These are phyloP conservation scores for Colletotrichum orbiculare DNA, from an alignment of 2,329 filamentous ascomycete genomes.

Conservation along the genomic window DNA sequence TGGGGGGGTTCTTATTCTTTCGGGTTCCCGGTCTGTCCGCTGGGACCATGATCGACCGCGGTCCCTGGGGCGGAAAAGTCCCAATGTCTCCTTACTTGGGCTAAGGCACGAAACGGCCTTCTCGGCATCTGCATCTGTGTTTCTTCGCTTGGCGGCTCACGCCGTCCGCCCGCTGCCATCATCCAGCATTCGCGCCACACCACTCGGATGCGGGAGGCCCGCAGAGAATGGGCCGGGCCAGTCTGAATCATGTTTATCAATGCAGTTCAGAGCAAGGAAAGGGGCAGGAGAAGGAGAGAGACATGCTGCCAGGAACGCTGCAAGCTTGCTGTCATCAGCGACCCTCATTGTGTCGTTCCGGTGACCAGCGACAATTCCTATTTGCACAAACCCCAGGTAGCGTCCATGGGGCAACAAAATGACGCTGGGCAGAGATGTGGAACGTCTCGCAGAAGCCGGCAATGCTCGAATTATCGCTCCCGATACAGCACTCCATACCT, in stretches of 20 bases:
- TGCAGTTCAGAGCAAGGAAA: constrained; percentile 11
- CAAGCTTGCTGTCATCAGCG: background rate
- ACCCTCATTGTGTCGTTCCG: constrained; percentile 11
- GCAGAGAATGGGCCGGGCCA: constrained; percentile 14
- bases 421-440: constrained; percentile 11
- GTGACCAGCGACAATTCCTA: constrained; percentile 28
- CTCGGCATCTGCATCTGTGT: constrained; percentile 17
- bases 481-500: constrained; percentile 8
- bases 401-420: constrained; percentile 35
- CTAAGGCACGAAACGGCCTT: constrained; percentile 17
- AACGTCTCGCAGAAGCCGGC: background rate
- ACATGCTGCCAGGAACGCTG: constrained; percentile 28
- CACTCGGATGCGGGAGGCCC: constrained; percentile 4
- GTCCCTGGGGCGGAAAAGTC: constrained; percentile 15
- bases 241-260: constrained; percentile 1
- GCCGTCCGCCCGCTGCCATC: constrained; percentile 1
- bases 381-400: background rate
- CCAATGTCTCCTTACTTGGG: constrained; percentile 6
- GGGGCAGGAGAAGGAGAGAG: background rate
- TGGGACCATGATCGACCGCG: constrained; percentile 15
- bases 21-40: constrained; percentile 12
- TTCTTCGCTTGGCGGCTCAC: constrained; percentile 9
- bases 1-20: constrained; percentile 18
- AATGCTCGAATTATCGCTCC: constrained; percentile 30
- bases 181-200: constrained; percentile 13